Evolutionary conservation across 2,329 filamentous ascomycete species (phyloP).

Genomic region (Cercospora zeina): DNA sequence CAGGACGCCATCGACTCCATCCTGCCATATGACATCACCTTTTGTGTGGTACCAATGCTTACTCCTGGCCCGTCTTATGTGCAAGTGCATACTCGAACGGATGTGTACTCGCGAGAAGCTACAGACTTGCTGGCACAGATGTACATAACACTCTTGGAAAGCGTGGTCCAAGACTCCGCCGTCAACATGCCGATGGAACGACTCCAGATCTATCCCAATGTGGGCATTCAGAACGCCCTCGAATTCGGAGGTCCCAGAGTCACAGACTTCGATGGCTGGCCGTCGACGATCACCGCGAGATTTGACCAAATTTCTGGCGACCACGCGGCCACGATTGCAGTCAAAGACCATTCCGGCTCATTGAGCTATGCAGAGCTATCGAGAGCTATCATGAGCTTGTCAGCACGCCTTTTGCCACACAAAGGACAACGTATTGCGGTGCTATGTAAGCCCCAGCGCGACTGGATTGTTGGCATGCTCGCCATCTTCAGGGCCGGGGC

Average conservation of each 20-base stretch:
- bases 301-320: slow-evolving; percentile 13
- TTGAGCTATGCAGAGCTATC: slow-evolving; percentile 24
- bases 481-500: slow-evolving; percentile 19
- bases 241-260: slow-evolving; percentile 13
- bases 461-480: slow-evolving; percentile 24
- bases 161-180: slow-evolving; percentile 7
- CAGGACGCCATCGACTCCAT: slow-evolving; percentile 15
- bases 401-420: slow-evolving; percentile 11
- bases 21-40: slow-evolving; percentile 24
- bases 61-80: slow-evolving; percentile 21
- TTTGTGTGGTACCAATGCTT: slow-evolving; percentile 24
- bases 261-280: slow-evolving; percentile 14
- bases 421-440: slow-evolving; percentile 20
- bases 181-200: slow-evolving; percentile 4
- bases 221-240: slow-evolving; percentile 17
- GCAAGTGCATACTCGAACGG: slow-evolving; percentile 19
- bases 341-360: slow-evolving; percentile 14
- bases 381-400: slow-evolving; percentile 6
- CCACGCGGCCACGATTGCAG: slow-evolving; percentile 6
- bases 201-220: slow-evolving; percentile 19
- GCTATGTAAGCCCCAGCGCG: slow-evolving; percentile 19
- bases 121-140: slow-evolving; percentile 22
- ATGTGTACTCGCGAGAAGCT: slow-evolving; percentile 27
- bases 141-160: slow-evolving; percentile 23
- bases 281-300: slow-evolving; percentile 23